Base-by-base conservation (phyloP, 2,329 filamentous ascomycete species). In the Scedosporium aurantiacum region DNA sequence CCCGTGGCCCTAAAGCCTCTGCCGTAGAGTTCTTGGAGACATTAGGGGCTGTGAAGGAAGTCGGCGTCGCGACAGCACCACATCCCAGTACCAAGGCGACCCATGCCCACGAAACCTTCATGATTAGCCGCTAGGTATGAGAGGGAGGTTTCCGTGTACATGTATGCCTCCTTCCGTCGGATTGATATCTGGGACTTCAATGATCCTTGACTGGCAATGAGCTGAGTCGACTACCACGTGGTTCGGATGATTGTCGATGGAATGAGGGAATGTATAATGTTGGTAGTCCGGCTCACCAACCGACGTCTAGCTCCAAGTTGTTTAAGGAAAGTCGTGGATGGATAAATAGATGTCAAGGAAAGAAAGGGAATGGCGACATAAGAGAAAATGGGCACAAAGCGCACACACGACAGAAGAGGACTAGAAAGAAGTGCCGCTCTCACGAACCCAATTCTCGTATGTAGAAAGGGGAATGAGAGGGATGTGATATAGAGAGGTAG, bases 211-310 rank as follows among this genome's bases (percentile, higher is more conserved):
- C 14, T 37, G 32, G 10, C 32, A 37, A 37, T 10, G 32, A 4
- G 32, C 8, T 37, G 32, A 37, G 32, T 37, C 32, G 43, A n/a
- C n/a, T n/a, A n/a, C n/a, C n/a, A n/a, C 43, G 43, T 21, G 43
- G 43, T 47, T 47, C 6, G 6, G 18, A 47, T 21, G 43, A 18
- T 47, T 47, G 14, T 57, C 50, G 50, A 50, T 14, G 16, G 28
- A 58, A 37, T 32, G 56, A 27, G 21, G 28, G 32, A 43, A 59
- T 28, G 57, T 45, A 7, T 47, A 56, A 14, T 12, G 55, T 60
- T 28, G 58, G 14, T 18, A 40, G 43, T 32, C 58, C 58, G n/a
- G 58, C 58, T 60, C 58, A 52, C 37, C 43, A 60, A 60, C 58
- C 50, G 21, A 27, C 43, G 18, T 21, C 43, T 6, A 16, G 43